phyloP scores from a whole-genome alignment of 2,329 filamentous ascomycete species.

The Amphichorda felina region DNA sequence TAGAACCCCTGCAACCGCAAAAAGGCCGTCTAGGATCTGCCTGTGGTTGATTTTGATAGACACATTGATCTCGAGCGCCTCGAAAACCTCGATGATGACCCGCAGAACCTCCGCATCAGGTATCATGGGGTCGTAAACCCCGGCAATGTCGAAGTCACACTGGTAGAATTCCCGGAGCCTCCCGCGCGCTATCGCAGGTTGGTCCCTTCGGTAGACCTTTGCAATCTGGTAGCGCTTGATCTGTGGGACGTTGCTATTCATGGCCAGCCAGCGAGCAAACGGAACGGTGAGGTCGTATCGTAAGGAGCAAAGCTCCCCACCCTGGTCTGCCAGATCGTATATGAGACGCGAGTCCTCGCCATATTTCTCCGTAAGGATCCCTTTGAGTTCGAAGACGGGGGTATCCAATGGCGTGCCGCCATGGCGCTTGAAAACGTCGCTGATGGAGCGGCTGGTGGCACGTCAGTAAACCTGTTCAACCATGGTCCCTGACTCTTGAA shows the following conservation, averaged over 20 bases:
- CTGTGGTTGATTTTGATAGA: conserved; percentile 93
- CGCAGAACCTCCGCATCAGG: conserved; percentile 82
- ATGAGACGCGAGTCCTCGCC: conserved; percentile 88
- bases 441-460: conserved; percentile 40
- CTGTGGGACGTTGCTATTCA: conserved; percentile 31
- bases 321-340: conserved; percentile 78
- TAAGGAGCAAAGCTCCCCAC: conserved; percentile 62
- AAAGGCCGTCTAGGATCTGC: conserved; percentile 86
- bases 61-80: conserved; percentile 64
- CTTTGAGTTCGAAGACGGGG: conserved; percentile 73
- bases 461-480: background rate
- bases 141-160: conserved; percentile 93
- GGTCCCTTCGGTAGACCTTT: conserved; percentile 53
- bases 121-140: conserved; percentile 78
- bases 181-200: conserved; percentile 42
- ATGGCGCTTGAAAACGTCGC: conserved; percentile 71
- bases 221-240: conserved; percentile 94
- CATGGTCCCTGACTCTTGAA: background rate
- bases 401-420: conserved; percentile 72
- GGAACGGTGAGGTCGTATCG: conserved; percentile 83
- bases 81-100: conserved; percentile 77
- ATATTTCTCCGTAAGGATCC: conserved; percentile 82
- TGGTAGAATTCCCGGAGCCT: conserved; percentile 95
- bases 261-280: conserved; percentile 75
- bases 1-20: conserved; percentile 81